Conservation (phyloP, 2,329 filamentous ascomycete species). For the Trichothecium roseum region DNA sequence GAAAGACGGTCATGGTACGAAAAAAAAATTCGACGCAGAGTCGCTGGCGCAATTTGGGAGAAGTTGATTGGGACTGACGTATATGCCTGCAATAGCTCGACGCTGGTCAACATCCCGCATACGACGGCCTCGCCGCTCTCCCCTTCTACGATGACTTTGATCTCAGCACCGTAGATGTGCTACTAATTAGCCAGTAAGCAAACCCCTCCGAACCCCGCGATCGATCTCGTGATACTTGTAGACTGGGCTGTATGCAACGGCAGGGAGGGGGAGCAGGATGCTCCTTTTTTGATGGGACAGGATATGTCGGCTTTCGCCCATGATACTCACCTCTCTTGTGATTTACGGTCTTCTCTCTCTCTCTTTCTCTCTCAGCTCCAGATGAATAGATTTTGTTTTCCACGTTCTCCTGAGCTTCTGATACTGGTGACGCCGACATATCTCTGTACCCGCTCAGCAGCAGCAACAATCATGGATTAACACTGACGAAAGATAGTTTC, state of each 20-base stretch:
- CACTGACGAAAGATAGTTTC: slow-evolving; percentile 54
- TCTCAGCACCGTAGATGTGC: slow-evolving; percentile 89
- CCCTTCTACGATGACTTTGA: slow-evolving; percentile 99
- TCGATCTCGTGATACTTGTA: no score
- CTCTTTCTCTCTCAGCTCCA: slow-evolving; percentile 17
- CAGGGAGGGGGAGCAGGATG: slow-evolving; percentile 6
- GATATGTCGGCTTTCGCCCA: slow-evolving; percentile 4
- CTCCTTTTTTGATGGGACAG: slow-evolving; percentile 15
- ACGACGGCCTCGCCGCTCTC: slow-evolving; percentile 84
- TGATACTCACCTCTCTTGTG: background rate
- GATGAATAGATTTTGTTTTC: slow-evolving; percentile 26
- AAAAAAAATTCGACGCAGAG: background rate
- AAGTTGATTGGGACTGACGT: slow-evolving; percentile 1
- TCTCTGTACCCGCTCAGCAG: slow-evolving; percentile 1
- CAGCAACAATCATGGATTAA: background rate
- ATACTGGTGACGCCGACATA: slow-evolving; percentile 3
- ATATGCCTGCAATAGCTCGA: slow-evolving; percentile 55
- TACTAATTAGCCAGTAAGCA: slow-evolving; percentile 97
- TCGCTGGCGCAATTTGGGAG: background rate
- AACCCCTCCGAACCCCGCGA: slow-evolving; percentile 5
- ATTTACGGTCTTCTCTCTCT: slow-evolving; percentile 5
- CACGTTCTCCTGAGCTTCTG: slow-evolving; percentile 5
- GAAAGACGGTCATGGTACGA: slow-evolving; percentile 92
- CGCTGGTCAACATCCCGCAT: slow-evolving; percentile 92
- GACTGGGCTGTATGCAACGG: background rate